phyloP scores from a whole-genome alignment of 2,329 filamentous ascomycete species.

The Paecilomyces fulvus region DNA sequence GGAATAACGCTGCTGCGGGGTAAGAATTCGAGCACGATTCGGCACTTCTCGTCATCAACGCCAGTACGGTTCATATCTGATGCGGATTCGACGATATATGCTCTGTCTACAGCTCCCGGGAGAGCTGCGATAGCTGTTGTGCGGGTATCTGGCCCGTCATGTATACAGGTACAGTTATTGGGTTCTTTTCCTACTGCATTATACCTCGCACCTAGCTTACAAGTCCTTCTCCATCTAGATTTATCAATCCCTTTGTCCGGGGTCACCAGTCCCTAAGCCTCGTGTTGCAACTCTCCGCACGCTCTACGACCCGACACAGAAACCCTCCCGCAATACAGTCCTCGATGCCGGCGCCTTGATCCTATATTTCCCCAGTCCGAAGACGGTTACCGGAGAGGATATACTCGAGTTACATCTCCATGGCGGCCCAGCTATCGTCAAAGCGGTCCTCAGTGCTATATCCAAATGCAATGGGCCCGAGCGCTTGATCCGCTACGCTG shows the following conservation, averaged over 20 bases:
- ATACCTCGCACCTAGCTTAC: not conserved
- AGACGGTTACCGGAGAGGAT: slow-evolving; percentile 85
- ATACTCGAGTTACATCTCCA: slow-evolving; percentile 92
- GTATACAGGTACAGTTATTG: slow-evolving; percentile 49
- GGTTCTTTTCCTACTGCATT: not conserved
- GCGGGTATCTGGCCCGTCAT: slow-evolving; percentile 73
- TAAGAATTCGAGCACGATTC: slow-evolving; percentile 1
- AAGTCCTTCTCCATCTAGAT: slow-evolving; percentile 43
- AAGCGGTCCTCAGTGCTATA: slow-evolving; percentile 74
- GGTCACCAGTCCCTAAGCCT: slow-evolving; percentile 45
- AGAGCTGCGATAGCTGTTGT: slow-evolving; percentile 86
- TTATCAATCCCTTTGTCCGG: slow-evolving; percentile 55
- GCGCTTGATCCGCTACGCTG: slow-evolving; percentile 66
- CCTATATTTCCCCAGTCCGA: slow-evolving; percentile 71
- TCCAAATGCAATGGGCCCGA: slow-evolving; percentile 31
- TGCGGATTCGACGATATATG: slow-evolving; percentile 66
- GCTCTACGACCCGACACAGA: slow-evolving; percentile 52
- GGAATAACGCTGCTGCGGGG: not conserved
- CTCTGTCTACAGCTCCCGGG: slow-evolving; percentile 77
- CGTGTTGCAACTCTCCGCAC: slow-evolving; percentile 65
- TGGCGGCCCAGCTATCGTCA: slow-evolving; percentile 80
- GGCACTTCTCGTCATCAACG: slow-evolving; percentile 15
- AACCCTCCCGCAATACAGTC: slow-evolving; percentile 34
- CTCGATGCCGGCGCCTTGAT: slow-evolving; percentile 73
- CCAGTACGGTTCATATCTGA: slow-evolving; percentile 13